These are phyloP conservation scores for Boletus pseudopeckii DNA, from an alignment of 768 basidiomycete species.

Conservation along the genomic window DNA sequence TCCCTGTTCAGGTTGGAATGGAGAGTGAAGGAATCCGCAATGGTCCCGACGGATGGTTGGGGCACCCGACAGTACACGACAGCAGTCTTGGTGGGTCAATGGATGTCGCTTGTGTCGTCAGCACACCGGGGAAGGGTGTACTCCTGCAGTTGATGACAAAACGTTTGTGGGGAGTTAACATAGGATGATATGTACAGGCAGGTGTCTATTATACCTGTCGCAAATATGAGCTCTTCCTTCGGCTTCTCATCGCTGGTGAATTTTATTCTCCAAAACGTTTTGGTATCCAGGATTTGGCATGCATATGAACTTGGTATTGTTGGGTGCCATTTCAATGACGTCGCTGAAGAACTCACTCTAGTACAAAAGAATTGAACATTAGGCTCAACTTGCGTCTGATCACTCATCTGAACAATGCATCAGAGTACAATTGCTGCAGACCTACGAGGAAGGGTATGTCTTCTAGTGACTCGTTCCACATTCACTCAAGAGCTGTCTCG, in stretches of 20 bases:
- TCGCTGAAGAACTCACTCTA: constrained; percentile 7
- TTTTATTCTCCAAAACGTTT: background rate
- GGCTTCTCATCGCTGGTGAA: too few relatives aligned
- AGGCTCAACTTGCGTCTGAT: background rate
- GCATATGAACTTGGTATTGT: background rate
- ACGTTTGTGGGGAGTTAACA: constrained; percentile 51
- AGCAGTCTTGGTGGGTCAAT: constrained; percentile 21
- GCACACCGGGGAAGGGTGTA: constrained; percentile 59
- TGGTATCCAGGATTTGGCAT: background rate
- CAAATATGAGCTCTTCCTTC: too few relatives aligned
- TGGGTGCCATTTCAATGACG: constrained; percentile 4
- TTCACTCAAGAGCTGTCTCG: background rate
- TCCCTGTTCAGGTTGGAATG: constrained; percentile 54
- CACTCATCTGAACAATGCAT: background rate
- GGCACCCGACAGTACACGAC: constrained; percentile 17
- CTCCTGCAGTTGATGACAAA: constrained; percentile 47
- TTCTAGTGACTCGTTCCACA: background rate
- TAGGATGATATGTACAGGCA: background rate
- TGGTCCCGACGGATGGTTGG: constrained; percentile 20
- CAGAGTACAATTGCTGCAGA: background rate
- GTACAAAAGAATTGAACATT: background rate
- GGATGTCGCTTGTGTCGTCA: constrained; percentile 47
- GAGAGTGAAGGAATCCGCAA: constrained; percentile 29
- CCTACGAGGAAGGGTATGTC: background rate
- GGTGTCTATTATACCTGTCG: too few relatives aligned